Evolutionary conservation across 208 protist genomes (phyloP).

Genomic region (Wallacemonas collosoma): DNA sequence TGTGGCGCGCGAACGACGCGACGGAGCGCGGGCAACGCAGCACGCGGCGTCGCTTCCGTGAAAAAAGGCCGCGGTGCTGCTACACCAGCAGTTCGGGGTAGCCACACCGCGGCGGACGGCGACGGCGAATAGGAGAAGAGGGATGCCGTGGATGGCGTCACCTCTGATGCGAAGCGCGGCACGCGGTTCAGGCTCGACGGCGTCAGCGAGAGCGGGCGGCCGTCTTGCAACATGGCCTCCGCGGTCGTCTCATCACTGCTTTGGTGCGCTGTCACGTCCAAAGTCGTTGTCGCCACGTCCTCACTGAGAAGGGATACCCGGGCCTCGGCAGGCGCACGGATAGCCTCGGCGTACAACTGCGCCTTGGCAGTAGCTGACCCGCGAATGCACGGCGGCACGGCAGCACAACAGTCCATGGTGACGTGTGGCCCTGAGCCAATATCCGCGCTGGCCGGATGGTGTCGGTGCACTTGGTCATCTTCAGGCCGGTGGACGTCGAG

Average conservation of each 20-base stretch:
- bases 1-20: slow-evolving; percentile 9
- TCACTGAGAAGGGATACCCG: background rate
- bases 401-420: slow-evolving; percentile 8
- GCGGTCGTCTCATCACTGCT: no score
- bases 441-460: background rate
- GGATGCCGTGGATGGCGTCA: background rate
- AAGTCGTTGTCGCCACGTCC: background rate
- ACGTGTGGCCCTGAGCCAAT: background rate
- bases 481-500: background rate
- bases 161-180: background rate
- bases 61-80: background rate
- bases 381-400: background rate
- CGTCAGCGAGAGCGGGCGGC: background rate
- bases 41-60: slow-evolving; percentile 16
- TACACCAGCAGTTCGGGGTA: no score
- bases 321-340: no score
- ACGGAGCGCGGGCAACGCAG: background rate
- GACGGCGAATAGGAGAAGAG: no score
- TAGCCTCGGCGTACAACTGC: no score
- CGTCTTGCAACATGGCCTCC: background rate
- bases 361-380: no score
- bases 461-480: background rate
- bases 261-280: no score
- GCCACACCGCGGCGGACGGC: background rate
- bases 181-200: background rate